Evolutionary conservation across 2,329 filamentous ascomycete species (phyloP), one percentile per base, ranked within the genome.

Genomic region (Zymoseptoria ardabiliae): DNA sequence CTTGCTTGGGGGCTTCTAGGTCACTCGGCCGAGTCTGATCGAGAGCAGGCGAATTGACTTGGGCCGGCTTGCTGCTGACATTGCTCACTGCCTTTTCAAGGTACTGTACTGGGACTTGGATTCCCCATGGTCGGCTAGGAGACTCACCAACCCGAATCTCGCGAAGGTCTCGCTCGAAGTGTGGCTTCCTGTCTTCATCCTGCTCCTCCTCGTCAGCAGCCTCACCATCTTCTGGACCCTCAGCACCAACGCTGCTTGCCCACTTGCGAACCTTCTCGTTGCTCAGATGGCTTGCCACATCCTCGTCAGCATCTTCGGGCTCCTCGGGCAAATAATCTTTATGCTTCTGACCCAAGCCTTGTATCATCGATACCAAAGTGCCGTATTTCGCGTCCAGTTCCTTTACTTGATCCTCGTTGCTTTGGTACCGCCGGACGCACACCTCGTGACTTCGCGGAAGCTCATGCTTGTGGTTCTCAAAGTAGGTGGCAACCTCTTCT

Each of bases 351-450:
- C 91, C 90, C 48, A 97, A 79, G 8, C 91, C 91, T 72, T 94
- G 88, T 62, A 97, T 95, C 93, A 97, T 97, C 75, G 85, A 95
- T 66, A 90, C 91, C 50, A 97, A 79, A 72, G 88, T 93, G 65
- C 91, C 91, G 72, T 97, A 97, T 74, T 97, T 97, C 63, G 90
- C 90, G 73, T 97, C 93, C 58, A 97, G 80, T 74, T 95, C 90
- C 65, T 86, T 85, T 70, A 96, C 89, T 69, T 92, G 89, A 63
- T 89, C 84, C 67, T 93, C 88, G 69, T 92, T 93, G 73, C 85
- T 88, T 75, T 96, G 90, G 72, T 96, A 96, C 59, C 92, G 85
- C 70, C 89, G 87, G 61, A 97, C 86, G 73, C 93, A 97, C 51
- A 97, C 84, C 72, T 95, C 91, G 75, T 97, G 93, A 72, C 91